Percentiles rank a stretch among this genome's conserved stretches.
These are phyloP conservation scores for Mucor lusitanicus DNA, from an alignment of 371 early-diverging fungal species.

Conservation along the genomic window DNA sequence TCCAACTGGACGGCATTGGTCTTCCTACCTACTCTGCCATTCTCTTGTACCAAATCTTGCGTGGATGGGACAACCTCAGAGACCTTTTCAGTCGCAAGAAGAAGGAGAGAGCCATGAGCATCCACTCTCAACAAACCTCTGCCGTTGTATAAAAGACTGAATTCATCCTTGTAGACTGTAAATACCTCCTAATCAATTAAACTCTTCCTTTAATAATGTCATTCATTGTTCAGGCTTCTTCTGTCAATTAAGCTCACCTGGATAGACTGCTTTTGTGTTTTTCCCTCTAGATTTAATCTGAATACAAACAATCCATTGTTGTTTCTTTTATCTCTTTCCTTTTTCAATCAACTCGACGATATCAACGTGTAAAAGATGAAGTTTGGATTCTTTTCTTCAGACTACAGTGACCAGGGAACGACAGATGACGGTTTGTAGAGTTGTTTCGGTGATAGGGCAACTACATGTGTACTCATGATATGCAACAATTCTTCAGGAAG, in stretches of 20 bases:
- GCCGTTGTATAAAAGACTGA: not conserved
- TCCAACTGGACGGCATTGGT: slow-evolving; percentile 50
- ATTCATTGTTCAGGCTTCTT: not conserved
- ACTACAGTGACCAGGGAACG: slow-evolving; percentile 45
- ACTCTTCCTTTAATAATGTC: not conserved
- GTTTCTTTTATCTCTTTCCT: not conserved
- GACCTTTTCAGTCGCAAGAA: slow-evolving; percentile 13
- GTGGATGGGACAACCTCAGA: slow-evolving; percentile 28
- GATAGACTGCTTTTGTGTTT: not conserved
- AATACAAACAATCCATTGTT: not conserved
- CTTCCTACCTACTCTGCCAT: slow-evolving; percentile 42
- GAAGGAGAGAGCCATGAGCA: slow-evolving; percentile 4
- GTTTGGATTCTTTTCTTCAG: slow-evolving; percentile 52
- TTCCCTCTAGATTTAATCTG: not conserved
- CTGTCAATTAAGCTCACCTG: not conserved
- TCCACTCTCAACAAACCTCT: slow-evolving; percentile 2
- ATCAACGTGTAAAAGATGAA: slow-evolving; percentile 12
- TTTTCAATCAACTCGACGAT: not conserved
- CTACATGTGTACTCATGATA: not conserved
- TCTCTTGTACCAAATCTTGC: slow-evolving; percentile 40
- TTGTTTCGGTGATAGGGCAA: not conserved
- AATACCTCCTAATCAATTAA: not conserved
- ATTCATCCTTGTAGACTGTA: slow-evolving; percentile 9
- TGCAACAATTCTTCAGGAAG: slow-evolving; percentile 26
- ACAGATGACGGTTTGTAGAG: slow-evolving; percentile 46